Percentiles rank a stretch among this genome's conserved stretches.
phyloP scores from a whole-genome alignment of 768 basidiomycete genomes.

The Pleurotus tuoliensis region DNA sequence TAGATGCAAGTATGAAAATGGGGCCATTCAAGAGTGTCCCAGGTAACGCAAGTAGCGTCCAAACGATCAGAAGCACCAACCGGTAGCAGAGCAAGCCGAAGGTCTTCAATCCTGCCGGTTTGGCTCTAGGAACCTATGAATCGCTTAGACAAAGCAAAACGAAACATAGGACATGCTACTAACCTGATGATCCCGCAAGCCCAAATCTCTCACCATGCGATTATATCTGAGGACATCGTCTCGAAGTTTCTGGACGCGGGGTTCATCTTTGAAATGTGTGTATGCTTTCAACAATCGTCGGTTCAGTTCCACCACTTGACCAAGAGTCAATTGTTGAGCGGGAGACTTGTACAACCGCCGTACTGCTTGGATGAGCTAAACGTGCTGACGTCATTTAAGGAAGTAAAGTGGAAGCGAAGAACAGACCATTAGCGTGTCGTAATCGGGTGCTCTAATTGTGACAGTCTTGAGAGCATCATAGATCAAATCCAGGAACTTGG shows the following conservation, averaged over 20 bases:
- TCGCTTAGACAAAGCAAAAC: slow-evolving; percentile 3
- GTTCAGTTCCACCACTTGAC: slow-evolving; percentile 94
- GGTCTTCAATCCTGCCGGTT: slow-evolving; percentile 84
- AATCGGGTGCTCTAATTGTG: slow-evolving; percentile 93
- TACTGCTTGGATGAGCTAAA: slow-evolving; percentile 90
- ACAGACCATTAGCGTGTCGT: slow-evolving; percentile 93
- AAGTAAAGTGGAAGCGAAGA: background rate
- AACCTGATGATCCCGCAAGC: slow-evolving; percentile 92
- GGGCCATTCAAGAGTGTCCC: slow-evolving; percentile 90
- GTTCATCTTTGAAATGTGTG: slow-evolving; percentile 87
- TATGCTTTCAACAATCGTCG: slow-evolving; percentile 92
- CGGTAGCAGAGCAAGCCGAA: slow-evolving; percentile 83
- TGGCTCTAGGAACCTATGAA: slow-evolving; percentile 77
- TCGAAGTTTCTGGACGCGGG: slow-evolving; percentile 77
- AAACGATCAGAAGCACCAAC: slow-evolving; percentile 67
- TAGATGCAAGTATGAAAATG: slow-evolving; percentile 85
- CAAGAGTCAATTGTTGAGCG: slow-evolving; percentile 87
- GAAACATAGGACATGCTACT: slow-evolving; percentile 7
- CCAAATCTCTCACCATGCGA: slow-evolving; percentile 80
- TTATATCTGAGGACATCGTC: slow-evolving; percentile 87
- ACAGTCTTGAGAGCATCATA: slow-evolving; percentile 95
- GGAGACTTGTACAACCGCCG: slow-evolving; percentile 92
- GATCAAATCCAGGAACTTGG: slow-evolving; percentile 83
- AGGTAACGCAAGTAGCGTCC: slow-evolving; percentile 84
- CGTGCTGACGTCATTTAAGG: slow-evolving; percentile 8